Conservation (phyloP, 805 yeast genomes). For the Candida pseudoglaebosa region DNA sequence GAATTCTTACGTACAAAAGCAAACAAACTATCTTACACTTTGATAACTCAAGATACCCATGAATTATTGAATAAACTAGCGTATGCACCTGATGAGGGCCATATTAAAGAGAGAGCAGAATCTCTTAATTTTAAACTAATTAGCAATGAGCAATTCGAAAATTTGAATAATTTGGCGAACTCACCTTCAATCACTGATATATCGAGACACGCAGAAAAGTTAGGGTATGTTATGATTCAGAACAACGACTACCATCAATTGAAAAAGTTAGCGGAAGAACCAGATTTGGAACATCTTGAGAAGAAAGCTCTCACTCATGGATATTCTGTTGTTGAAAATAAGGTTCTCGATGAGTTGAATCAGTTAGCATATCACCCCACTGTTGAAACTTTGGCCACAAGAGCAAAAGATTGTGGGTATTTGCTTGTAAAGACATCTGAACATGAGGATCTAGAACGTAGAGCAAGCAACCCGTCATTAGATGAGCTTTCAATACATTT, state of each 20-base stretch:
- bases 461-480: slow-evolving; percentile 8
- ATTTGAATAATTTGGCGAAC: slow-evolving; percentile 7
- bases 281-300: slow-evolving; percentile 18
- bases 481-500: not conserved
- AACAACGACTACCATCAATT: slow-evolving; percentile 19
- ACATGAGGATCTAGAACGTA: slow-evolving; percentile 8
- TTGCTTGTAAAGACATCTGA: slow-evolving; percentile 7
- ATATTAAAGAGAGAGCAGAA: slow-evolving; percentile 11
- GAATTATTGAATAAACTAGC: slow-evolving; percentile 8
- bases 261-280: slow-evolving; percentile 19
- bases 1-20: not conserved
- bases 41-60: slow-evolving; percentile 10
- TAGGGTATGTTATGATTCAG: slow-evolving; percentile 12
- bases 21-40: slow-evolving; percentile 2
- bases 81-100: slow-evolving; percentile 11
- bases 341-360: slow-evolving; percentile 13
- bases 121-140: not conserved
- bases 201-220: slow-evolving; percentile 7
- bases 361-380: slow-evolving; percentile 20
- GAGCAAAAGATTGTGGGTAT: slow-evolving; percentile 12
- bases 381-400: slow-evolving; percentile 12
- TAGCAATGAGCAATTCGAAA: slow-evolving; percentile 5
- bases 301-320: slow-evolving; percentile 16
- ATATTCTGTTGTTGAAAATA: slow-evolving; percentile 13
- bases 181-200: slow-evolving; percentile 6